Conservation (phyloP, 306 rosid species). For the Vigna angularis region DNA sequence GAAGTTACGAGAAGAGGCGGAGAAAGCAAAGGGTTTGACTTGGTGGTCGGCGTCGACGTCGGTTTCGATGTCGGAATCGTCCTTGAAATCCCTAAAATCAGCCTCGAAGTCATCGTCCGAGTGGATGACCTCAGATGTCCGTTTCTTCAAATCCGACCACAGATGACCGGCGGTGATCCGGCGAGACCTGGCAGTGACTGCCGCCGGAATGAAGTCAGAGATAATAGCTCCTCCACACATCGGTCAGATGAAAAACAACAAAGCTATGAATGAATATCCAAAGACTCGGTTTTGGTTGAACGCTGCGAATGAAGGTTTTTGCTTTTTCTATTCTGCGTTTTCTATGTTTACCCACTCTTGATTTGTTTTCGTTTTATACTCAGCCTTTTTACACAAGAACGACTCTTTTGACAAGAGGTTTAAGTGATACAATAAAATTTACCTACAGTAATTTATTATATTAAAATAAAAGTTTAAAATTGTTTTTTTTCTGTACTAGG, state of each 20-base stretch:
- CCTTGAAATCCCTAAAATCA: conserved; percentile 82
- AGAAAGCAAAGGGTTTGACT: conserved; percentile 58
- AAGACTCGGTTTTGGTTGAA: background rate
- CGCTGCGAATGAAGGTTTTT: background rate
- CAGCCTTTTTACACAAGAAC: no score
- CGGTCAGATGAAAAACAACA: background rate
- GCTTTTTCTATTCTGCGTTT: background rate
- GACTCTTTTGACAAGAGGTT: no score
- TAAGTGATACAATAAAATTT: no score
- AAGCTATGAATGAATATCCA: background rate
- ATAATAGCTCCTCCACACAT: conserved; percentile 97
- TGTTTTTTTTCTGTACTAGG: no score
- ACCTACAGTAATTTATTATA: no score
- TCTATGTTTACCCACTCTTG: background rate
- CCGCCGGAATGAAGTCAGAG: conserved; percentile 69
- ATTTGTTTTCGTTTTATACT: no score
- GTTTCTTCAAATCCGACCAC: conserved; percentile 68
- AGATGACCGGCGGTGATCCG: conserved; percentile 61
- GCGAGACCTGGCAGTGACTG: conserved; percentile 37
- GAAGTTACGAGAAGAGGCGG: conserved; percentile 58
- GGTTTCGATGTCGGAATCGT: conserved; percentile 66
- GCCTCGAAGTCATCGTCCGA: conserved; percentile 76
- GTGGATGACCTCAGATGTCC: conserved; percentile 37
- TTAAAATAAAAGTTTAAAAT: no score
- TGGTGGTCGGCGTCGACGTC: conserved; percentile 44